These are phyloP conservation scores for Daldinia bambusicola DNA, from an alignment of 495 filamentous ascomycete species.

Conservation along the genomic window DNA sequence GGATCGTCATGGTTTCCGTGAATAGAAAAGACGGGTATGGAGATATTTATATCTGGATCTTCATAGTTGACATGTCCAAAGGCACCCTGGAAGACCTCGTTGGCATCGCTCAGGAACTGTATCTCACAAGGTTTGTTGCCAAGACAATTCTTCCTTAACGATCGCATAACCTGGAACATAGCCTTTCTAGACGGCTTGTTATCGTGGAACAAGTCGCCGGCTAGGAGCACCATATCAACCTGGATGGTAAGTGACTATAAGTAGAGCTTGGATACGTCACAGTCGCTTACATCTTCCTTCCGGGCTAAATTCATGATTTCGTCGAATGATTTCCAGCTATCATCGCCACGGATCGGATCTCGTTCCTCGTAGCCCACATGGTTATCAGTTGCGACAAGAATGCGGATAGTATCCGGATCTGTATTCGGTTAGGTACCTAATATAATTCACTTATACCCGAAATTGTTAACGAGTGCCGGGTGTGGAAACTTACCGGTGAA, in stretches of 20 bases:
- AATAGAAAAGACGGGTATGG: conserved; percentile 97
- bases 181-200: conserved; percentile 97
- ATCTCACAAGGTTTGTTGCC: conserved; percentile 96
- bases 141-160: conserved; percentile 89
- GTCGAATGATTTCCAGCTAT: conserved; percentile 96
- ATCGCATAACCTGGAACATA: conserved; percentile 97
- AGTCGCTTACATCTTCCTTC: conserved; percentile 72
- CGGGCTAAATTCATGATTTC: conserved; percentile 93
- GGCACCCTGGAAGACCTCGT: conserved; percentile 83
- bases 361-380: conserved; percentile 98
- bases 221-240: conserved; percentile 94
- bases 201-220: conserved; percentile 96
- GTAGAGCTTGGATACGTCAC: neutral
- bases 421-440: neutral
- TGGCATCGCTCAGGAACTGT: conserved; percentile 92
- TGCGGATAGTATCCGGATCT: conserved; percentile 92
- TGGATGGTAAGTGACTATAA: conserved; percentile 33
- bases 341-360: conserved; percentile 90
- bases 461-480: neutral
- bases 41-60: conserved; percentile 96
- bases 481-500: conserved; percentile 32
- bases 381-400: conserved; percentile 92
- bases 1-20: conserved; percentile 99
- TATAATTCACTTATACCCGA: neutral
- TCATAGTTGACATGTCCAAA: conserved; percentile 97